Evolutionary conservation across 345 rosid species (phyloP).

Genomic region (Citropsis articulata): DNA sequence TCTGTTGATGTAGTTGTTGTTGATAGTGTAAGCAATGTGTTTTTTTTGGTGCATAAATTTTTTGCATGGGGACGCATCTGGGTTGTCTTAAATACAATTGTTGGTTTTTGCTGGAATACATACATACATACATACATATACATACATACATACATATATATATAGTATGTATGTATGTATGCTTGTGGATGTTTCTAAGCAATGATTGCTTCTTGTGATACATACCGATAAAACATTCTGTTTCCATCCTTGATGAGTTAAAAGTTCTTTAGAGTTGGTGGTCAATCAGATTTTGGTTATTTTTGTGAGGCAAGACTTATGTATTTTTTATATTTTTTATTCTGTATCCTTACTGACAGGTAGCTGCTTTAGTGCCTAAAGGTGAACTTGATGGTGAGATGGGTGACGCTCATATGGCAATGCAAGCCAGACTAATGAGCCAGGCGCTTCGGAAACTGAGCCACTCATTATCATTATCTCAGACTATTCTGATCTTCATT

Average conservation of each 20-base stretch:
- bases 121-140: too few relatives aligned
- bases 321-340: slow-evolving; percentile 6
- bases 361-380: slow-evolving; percentile 99
- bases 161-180: too few relatives aligned
- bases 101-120: neutral
- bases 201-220: neutral
- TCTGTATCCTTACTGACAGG: slow-evolving; percentile 40
- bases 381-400: slow-evolving; percentile 98
- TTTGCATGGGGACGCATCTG: neutral
- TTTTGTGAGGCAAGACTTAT: neutral
- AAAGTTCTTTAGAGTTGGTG: neutral
- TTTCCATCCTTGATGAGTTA: neutral
- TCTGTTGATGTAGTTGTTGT: slow-evolving; percentile 95
- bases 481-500: slow-evolving; percentile 71
- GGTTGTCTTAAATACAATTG: neutral
- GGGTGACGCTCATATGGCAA: slow-evolving; percentile 99
- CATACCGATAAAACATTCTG: neutral
- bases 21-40: slow-evolving; percentile 81
- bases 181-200: neutral
- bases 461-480: slow-evolving; percentile 84
- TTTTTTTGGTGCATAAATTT: slow-evolving; percentile 4
- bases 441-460: slow-evolving; percentile 97
- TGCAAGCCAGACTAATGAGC: slow-evolving; percentile 99
- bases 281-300: neutral
- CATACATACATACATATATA: too few relatives aligned